phyloP scores from a whole-genome alignment of 805 yeast species.

The Candida chauliodis region DNA sequence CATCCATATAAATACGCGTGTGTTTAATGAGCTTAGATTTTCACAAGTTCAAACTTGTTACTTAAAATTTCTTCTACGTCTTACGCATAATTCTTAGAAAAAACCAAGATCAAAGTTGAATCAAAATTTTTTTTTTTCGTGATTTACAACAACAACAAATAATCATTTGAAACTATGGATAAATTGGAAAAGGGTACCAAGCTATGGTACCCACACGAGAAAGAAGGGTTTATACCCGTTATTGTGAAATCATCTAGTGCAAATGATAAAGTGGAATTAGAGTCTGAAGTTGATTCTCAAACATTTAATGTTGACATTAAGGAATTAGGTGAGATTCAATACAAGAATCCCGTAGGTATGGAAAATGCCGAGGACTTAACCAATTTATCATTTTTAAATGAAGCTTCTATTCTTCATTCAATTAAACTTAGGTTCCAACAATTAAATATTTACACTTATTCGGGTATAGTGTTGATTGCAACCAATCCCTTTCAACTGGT shows the following conservation, averaged over 20 bases:
- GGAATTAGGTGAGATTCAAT: slow-evolving; percentile 49
- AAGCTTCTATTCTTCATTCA: slow-evolving; percentile 94
- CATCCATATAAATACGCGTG: too few species aligned
- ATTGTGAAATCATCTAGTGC: slow-evolving; percentile 46
- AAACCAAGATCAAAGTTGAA: neutral
- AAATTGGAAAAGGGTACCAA: slow-evolving; percentile 44
- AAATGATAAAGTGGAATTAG: slow-evolving; percentile 49
- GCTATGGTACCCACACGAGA: slow-evolving; percentile 78
- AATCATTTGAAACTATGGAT: slow-evolving; percentile 2
- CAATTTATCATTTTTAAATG: slow-evolving; percentile 85
- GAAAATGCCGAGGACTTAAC: slow-evolving; percentile 96
- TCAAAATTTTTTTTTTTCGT: slow-evolving; percentile 4
- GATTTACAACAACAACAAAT: slow-evolving; percentile 4
- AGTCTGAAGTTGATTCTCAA: slow-evolving; percentile 46
- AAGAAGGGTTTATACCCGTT: slow-evolving; percentile 74
- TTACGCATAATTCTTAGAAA: too few species aligned
- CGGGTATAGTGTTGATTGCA: slow-evolving; percentile 95
- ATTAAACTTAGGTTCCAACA: slow-evolving; percentile 86
- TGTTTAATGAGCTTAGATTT: too few species aligned
- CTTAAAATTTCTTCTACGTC: too few species aligned
- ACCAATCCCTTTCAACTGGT: slow-evolving; percentile 92
- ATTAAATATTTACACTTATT: slow-evolving; percentile 88
- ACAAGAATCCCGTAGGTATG: slow-evolving; percentile 86
- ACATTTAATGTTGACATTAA: slow-evolving; percentile 48
- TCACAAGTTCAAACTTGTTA: too few species aligned